Base-by-base conservation (phyloP, 2,329 filamentous ascomycete genomes). In the Trichoderma pleuroti region DNA sequence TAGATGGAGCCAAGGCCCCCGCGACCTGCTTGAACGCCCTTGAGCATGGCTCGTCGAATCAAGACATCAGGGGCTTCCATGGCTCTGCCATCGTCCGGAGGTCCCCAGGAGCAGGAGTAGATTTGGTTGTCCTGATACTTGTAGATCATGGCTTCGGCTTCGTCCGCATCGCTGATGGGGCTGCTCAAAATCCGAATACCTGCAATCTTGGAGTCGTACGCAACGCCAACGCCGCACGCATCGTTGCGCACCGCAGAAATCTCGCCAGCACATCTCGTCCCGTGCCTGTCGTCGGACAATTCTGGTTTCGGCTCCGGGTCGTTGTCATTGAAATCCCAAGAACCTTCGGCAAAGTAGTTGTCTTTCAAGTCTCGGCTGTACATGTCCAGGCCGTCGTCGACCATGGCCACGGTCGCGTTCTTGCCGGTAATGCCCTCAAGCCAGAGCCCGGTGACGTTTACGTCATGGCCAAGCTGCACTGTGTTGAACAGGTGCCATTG, bases 31-130 rank as follows among this genome's bases (percentile, higher is more conserved):
- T 98, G 94, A 12, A 98, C 87, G 39, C 93, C 95, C 75, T 96
- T 96, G 64, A 98, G 85, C 90, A 99, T 97, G 32, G 96, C 95
- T 74, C 90, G 89, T 75, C 91, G 89, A 76, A 99, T 98, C 24
- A 99, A 85, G 68, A 97, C 88, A 6, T 94, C 93, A 0, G 96
- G 96, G 0, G 91, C 93, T 75, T 98, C 95, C 96, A 99, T 99
- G 28, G 93, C 94, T 72, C 86, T 86, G 59, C 96, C 96, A 79
- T 98, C 94, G 77, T 99, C 96, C 0, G 94, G 93, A 10, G 96
- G 96, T 0, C 96, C 96, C 96, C 96, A 99, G 0, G 96, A 99
- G 83, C 96, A 99, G 1, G 96, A 99, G 82, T 98, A 99, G 71
- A 99, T 98, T 72, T 98, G 90, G 79, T 98, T 99, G 72, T 95